A percentile compares a stretch with the other conserved stretches of the same genome.
phyloP scores from a whole-genome alignment of 176 grass and related monocot genomes.

The Secale cereale region DNA sequence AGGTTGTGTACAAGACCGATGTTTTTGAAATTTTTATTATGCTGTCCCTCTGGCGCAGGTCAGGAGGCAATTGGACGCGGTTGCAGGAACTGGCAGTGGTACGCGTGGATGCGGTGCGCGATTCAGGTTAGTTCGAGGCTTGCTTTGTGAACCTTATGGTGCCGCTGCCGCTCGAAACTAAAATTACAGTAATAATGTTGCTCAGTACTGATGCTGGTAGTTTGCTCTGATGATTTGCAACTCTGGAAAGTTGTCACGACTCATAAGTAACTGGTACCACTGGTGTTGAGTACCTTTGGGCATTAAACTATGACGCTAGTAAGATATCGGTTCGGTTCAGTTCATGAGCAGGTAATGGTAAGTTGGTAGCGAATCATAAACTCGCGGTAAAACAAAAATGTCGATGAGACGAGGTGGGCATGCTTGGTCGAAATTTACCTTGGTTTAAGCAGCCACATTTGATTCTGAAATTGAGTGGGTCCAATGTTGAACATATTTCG shows the following conservation, averaged over 20 bases:
- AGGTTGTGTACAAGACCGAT: no score
- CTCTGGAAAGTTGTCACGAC: background rate
- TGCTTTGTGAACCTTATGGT: no score
- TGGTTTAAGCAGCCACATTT: background rate
- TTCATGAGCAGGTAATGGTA: background rate
- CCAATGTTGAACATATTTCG: background rate
- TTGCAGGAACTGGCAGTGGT: background rate
- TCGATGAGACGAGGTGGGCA: background rate
- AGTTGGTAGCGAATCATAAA: background rate
- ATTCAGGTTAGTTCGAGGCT: slow-evolving; percentile 23
- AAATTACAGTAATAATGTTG: background rate
- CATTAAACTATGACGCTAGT: background rate
- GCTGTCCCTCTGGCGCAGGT: slow-evolving; percentile 11
- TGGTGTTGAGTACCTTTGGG: background rate
- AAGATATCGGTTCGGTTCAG: background rate
- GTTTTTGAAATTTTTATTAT: background rate
- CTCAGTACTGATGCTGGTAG: background rate
- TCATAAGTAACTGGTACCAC: background rate
- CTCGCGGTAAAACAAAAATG: background rate
- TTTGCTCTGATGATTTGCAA: background rate
- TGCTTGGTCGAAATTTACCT: background rate
- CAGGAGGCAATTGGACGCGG: background rate
- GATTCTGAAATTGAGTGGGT: background rate
- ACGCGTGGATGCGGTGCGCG: background rate
- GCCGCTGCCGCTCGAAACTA: background rate